Base-by-base conservation (phyloP, 768 basidiomycete genomes). In the Mycena leptocephala region DNA sequence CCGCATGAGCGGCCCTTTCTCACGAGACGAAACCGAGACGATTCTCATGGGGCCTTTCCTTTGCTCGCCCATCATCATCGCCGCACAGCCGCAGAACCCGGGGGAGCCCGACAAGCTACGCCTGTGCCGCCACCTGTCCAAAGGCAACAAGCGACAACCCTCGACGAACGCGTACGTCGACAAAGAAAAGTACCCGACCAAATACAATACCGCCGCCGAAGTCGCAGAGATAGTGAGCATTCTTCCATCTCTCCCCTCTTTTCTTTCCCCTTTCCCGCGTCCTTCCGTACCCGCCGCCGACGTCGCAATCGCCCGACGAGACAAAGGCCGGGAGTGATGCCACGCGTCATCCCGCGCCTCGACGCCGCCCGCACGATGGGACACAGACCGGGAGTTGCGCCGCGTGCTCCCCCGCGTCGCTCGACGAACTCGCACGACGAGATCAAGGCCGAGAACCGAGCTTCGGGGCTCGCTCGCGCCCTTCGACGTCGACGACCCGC, bases 61-160 rank as follows among this genome's bases (percentile, higher is more conserved):
- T 20, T 77, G 63, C 53, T 80, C 79, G 3, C 81, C 80, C 2
- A 71, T 81, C 3, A 80, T 78, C 28, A 72, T 82, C 16, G 16
- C 67, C 0, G 74, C 69, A 8, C 43, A 74, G 26, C 18, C 48
- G 5, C 80, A 82, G 56, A 78, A 43, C 20, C 72, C 75, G 1
- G 80, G 68, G 9, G 28, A 65, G 22, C 76, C 77, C 0, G 56
- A 75, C 33, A 81, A 81, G 65, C 41, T 65, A 1, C 48, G 80
- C 10, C 67, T 80, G 0, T 80, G 80, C 46, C 51, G 72, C 3
- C 69, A 81, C 35, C 59, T 80, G 3, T 81, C 80, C 10, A 81
- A 79, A 46, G 66, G 55, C 16, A 43, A 61, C 32, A 24, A 9
- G 46, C 8, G n/a, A 0, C 28, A 71, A 6, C 76, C 71, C 10